A percentile compares a stretch with the other conserved stretches of the same genome.
Evolutionary conservation across 2,329 filamentous ascomycete genomes (phyloP).

Genomic region (Colletotrichum sp.): DNA sequence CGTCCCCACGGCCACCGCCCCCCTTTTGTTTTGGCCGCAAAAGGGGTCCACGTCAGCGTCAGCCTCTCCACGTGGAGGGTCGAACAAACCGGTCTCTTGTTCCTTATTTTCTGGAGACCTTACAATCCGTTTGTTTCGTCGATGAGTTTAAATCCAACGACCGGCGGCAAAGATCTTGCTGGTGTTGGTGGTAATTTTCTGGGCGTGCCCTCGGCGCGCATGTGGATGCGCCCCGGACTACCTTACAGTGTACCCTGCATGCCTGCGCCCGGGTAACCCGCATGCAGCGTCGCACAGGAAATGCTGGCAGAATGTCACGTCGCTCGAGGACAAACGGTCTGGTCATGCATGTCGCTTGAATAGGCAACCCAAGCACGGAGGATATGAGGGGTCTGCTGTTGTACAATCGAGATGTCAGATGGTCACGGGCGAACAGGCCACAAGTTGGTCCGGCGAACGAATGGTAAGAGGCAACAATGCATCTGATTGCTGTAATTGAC

Average conservation of each 20-base stretch:
- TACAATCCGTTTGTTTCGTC: neutral
- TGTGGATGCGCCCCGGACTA: neutral
- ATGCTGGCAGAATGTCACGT: neutral
- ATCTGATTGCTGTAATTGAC: neutral
- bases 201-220: neutral
- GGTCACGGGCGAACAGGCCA: neutral
- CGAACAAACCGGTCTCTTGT: neutral
- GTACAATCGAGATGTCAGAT: neutral
- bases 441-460: neutral
- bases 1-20: neutral
- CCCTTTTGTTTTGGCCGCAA: neutral
- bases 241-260: neutral
- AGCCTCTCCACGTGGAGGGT: neutral
- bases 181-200: neutral
- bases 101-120: neutral
- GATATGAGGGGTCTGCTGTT: neutral
- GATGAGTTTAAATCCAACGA: neutral
- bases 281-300: neutral
- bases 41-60: neutral
- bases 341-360: conserved; percentile 1
- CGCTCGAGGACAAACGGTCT: neutral
- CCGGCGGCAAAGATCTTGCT: neutral
- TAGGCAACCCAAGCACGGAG: neutral
- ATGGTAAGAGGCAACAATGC: neutral
- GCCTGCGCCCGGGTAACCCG: neutral